Conservation (phyloP, 1,139 yeast genomes). For the Geotrichum cucujoidarum region DNA sequence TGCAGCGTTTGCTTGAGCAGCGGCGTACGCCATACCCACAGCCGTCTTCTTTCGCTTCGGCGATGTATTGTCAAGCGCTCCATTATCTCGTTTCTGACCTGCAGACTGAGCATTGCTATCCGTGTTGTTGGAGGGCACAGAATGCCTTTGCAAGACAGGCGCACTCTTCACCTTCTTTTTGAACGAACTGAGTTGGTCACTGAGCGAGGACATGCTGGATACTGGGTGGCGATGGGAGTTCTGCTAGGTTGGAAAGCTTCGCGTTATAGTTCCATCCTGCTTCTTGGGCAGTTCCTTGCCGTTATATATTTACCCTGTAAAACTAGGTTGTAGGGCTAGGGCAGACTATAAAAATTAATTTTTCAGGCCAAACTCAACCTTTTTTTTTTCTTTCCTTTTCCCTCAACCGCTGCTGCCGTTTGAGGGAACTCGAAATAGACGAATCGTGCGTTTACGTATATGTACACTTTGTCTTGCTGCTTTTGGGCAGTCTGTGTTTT, state of each 20-base stretch:
- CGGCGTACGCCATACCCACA: slow-evolving; percentile 7
- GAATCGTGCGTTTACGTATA: slow-evolving; percentile 12
- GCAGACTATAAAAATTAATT: not conserved
- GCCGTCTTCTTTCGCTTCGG: slow-evolving; percentile 17
- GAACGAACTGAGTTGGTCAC: slow-evolving; percentile 53
- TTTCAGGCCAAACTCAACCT: not conserved
- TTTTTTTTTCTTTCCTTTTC: slow-evolving; percentile 3
- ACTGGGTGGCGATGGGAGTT: too few relatives aligned
- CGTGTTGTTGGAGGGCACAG: slow-evolving; percentile 19
- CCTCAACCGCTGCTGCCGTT: not conserved
- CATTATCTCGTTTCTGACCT: slow-evolving; percentile 22
- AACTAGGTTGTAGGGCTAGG: not conserved
- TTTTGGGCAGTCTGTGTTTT: not conserved
- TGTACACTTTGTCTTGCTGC: slow-evolving; percentile 10
- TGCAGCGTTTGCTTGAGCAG: slow-evolving; percentile 32
- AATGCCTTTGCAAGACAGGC: slow-evolving; percentile 45
- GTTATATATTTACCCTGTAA: not conserved
- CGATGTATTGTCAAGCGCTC: slow-evolving; percentile 24
- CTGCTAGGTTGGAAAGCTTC: not conserved
- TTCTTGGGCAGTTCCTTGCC: not conserved
- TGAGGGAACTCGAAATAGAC: not conserved
- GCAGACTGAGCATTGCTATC: slow-evolving; percentile 21
- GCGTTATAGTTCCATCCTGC: not conserved
- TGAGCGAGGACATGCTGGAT: slow-evolving; percentile 36
- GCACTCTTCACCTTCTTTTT: slow-evolving; percentile 53